Evolutionary conservation across 768 basidiomycete species (phyloP).

Genomic region (Suillus americanus): DNA sequence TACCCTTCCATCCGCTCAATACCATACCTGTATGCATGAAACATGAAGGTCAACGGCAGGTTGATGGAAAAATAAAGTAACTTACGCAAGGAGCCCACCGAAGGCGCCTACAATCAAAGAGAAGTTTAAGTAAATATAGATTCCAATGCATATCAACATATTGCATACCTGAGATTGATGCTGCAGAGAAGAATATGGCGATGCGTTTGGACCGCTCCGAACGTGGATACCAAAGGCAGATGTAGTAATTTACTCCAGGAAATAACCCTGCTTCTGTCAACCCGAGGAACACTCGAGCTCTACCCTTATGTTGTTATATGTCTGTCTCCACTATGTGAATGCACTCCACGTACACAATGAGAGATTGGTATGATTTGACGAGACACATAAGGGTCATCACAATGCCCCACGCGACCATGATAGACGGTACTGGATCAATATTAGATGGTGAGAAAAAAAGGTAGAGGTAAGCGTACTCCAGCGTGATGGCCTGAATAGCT

Average conservation of each 20-base stretch:
- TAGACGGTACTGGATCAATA: slow-evolving; percentile 33
- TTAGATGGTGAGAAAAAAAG: slow-evolving; percentile 13
- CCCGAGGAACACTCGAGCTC: slow-evolving; percentile 44
- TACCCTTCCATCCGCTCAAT: slow-evolving; percentile 35
- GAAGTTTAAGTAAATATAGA: not conserved
- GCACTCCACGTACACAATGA: slow-evolving; percentile 29
- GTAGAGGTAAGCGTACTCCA: slow-evolving; percentile 29
- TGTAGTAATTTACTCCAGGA: slow-evolving; percentile 41
- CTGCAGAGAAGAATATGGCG: slow-evolving; percentile 64
- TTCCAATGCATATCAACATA: not conserved
- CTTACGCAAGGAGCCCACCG: slow-evolving; percentile 50
- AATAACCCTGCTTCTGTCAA: slow-evolving; percentile 47
- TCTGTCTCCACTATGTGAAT: not conserved
- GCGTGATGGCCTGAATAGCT: slow-evolving; percentile 33
- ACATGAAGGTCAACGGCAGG: not conserved
- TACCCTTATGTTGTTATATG: slow-evolving; percentile 10
- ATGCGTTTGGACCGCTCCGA: slow-evolving; percentile 58
- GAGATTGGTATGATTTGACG: slow-evolving; percentile 31
- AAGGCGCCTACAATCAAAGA: slow-evolving; percentile 33
- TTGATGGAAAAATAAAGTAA: not conserved
- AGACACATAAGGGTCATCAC: slow-evolving; percentile 40
- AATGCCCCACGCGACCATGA: slow-evolving; percentile 41
- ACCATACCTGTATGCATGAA: slow-evolving; percentile 28
- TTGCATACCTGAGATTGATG: slow-evolving; percentile 47
- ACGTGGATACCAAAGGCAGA: slow-evolving; percentile 62